Evolutionary conservation across 2,329 filamentous ascomycete genomes (phyloP).

Genomic region (Colletotrichum neosansevieriae): DNA sequence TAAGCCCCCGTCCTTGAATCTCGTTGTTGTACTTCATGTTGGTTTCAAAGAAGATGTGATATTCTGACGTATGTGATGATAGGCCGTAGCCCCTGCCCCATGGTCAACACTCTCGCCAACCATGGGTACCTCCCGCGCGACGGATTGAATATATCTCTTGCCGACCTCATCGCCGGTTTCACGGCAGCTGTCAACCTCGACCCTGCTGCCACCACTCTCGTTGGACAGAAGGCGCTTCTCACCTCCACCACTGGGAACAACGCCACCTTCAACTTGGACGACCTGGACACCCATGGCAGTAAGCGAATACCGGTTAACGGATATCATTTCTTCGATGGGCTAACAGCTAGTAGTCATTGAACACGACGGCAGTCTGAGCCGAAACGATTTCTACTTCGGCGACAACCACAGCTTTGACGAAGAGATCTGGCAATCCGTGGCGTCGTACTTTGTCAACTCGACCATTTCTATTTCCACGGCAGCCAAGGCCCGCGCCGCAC

Average conservation of each 20-base stretch:
- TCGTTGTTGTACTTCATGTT: no score
- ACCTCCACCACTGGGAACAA: constrained; percentile 47
- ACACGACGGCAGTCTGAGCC: constrained; percentile 49
- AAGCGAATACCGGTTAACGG: constrained; percentile 2
- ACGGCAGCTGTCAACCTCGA: constrained; percentile 40
- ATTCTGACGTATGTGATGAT: not conserved
- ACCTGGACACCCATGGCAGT: constrained; percentile 45
- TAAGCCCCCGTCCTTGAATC: not conserved
- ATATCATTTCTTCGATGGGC: not conserved
- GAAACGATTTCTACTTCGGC: constrained; percentile 47
- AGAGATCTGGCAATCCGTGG: constrained; percentile 44
- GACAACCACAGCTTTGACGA: constrained; percentile 48
- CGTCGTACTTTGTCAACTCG: constrained; percentile 40
- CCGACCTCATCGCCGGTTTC: constrained; percentile 39
- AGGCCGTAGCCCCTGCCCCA: constrained; percentile 44
- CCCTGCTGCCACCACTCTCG: constrained; percentile 38
- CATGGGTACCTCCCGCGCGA: constrained; percentile 43
- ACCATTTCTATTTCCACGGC: constrained; percentile 47
- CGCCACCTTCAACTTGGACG: constrained; percentile 47
- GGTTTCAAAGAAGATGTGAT: no score
- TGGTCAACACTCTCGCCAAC: constrained; percentile 45
- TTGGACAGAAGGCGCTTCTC: constrained; percentile 36
- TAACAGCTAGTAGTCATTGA: constrained; percentile 47
- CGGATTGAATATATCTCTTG: constrained; percentile 39
- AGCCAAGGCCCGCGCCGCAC: constrained; percentile 45